A percentile compares a stretch with the other conserved stretches of the same genome.
phyloP scores from a whole-genome alignment of 768 basidiomycete genomes.

The Cystobasidium ongulense region DNA sequence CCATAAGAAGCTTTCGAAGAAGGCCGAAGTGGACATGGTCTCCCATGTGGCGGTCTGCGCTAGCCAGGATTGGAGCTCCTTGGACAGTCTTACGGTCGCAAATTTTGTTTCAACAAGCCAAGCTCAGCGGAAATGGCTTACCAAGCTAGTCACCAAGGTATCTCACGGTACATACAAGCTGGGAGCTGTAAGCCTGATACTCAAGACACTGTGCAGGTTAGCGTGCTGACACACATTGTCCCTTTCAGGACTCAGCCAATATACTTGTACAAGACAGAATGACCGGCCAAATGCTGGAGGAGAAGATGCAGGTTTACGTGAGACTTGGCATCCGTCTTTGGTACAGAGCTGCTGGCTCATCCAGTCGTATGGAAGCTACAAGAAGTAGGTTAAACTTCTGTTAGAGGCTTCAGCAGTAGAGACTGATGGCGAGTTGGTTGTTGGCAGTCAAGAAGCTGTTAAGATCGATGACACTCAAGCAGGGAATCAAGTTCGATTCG shows the following conservation, averaged over 20 bases:
- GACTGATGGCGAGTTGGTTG: background rate
- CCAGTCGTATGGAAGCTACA: conserved; percentile 77
- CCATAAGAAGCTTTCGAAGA: conserved; percentile 71
- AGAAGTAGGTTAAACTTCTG: conserved; percentile 54
- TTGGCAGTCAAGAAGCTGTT: conserved; percentile 64
- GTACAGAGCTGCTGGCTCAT: conserved; percentile 80
- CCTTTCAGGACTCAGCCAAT: conserved; percentile 74
- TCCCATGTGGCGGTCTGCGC: conserved; percentile 97
- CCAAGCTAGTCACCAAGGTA: conserved; percentile 74
- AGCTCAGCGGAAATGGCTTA: conserved; percentile 96
- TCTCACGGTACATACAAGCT: conserved; percentile 78
- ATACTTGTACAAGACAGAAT: conserved; percentile 82
- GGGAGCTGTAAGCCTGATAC: conserved; percentile 62
- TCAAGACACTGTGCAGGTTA: too few relatives aligned
- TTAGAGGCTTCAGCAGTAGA: background rate
- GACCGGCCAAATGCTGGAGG: conserved; percentile 87
- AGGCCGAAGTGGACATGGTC: conserved; percentile 86
- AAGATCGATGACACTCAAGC: conserved; percentile 83
- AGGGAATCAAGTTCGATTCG: conserved; percentile 83
- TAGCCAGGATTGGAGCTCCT: conserved; percentile 78
- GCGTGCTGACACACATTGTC: background rate
- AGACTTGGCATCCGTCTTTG: conserved; percentile 81
- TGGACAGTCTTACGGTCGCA: conserved; percentile 80
- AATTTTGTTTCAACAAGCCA: conserved; percentile 85
- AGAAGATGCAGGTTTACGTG: conserved; percentile 96